Percentiles rank a stretch among this genome's conserved stretches.
Evolutionary conservation across 768 basidiomycete genomes (phyloP).

Genomic region (Mrakia gelida): DNA sequence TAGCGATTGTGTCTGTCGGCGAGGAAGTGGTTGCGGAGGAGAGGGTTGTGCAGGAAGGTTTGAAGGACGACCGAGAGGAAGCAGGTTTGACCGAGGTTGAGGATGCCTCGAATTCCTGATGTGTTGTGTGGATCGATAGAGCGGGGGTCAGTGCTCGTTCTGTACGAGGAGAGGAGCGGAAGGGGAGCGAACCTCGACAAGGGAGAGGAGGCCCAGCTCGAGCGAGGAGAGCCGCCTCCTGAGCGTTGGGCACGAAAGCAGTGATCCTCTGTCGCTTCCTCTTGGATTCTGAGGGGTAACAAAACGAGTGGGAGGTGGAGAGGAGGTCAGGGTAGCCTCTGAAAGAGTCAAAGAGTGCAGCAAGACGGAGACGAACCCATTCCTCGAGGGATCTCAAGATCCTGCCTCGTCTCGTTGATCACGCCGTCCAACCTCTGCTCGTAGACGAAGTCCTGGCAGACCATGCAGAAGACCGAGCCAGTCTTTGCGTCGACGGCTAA

Average conservation of each 20-base stretch:
- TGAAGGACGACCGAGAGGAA: conserved; percentile 91
- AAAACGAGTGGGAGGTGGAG: conserved; percentile 44
- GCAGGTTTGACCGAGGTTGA: conserved; percentile 68
- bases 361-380: conserved; percentile 20
- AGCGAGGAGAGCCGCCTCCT: conserved; percentile 6
- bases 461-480: conserved; percentile 68
- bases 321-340: conserved; percentile 13
- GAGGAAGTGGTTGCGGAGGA: conserved; percentile 82
- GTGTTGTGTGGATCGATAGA: neutral
- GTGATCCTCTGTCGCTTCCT: conserved; percentile 18
- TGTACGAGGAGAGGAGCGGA: neutral
- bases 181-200: conserved; percentile 61
- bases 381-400: conserved; percentile 59
- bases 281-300: neutral
- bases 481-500: conserved; percentile 69
- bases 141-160: neutral
- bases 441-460: conserved; percentile 72
- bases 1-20: conserved; percentile 76
- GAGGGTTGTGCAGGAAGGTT: conserved; percentile 80
- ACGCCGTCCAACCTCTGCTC: conserved; percentile 46
- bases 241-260: neutral
- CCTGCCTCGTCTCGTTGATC: conserved; percentile 14
- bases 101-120: conserved; percentile 25
- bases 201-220: conserved; percentile 48
- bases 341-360: conserved; percentile 19